phyloP scores from a whole-genome alignment of 2,329 filamentous ascomycete genomes.

The Microcyclosporella mali region DNA sequence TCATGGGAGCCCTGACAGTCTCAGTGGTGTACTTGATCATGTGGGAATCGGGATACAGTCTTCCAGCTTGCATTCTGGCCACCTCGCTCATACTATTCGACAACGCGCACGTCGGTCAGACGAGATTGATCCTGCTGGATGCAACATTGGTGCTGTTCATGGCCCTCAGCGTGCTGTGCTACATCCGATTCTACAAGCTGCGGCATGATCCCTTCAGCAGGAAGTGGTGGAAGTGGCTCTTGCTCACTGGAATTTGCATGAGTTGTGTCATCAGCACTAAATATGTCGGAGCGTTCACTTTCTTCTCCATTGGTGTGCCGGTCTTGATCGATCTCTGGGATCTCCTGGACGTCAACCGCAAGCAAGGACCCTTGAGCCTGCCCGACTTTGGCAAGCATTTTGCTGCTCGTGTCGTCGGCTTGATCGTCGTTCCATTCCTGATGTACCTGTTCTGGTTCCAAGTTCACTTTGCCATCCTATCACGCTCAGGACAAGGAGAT shows the following conservation, averaged over 20 bases:
- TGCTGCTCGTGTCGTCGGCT: conserved; percentile 71
- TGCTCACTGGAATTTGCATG: conserved; percentile 86
- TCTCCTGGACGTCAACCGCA: conserved; percentile 80
- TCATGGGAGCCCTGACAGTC: conserved; percentile 86
- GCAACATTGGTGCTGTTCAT: conserved; percentile 92
- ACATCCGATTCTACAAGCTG: conserved; percentile 96
- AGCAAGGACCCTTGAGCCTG: conserved; percentile 71
- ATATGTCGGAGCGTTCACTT: conserved; percentile 94
- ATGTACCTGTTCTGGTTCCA: conserved; percentile 99
- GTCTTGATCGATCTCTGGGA: conserved; percentile 95
- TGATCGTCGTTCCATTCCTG: conserved; percentile 88
- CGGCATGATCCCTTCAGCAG: conserved; percentile 81
- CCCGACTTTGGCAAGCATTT: conserved; percentile 84
- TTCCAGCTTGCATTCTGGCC: conserved; percentile 84
- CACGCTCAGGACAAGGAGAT: conserved; percentile 83
- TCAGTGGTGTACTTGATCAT: conserved; percentile 95
- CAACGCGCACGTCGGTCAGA: conserved; percentile 96
- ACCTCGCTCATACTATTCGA: conserved; percentile 85
- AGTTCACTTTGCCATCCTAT: conserved; percentile 90
- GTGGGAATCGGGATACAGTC: conserved; percentile 98
- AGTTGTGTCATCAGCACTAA: conserved; percentile 98
- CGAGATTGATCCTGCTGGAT: conserved; percentile 87
- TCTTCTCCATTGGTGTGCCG: conserved; percentile 91
- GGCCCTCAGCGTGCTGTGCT: conserved; percentile 87
- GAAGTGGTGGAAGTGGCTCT: conserved; percentile 99